Evolutionary conservation across 139 green algal genomes (phyloP).

Genomic region (Diplosphaera chodatii): DNA sequence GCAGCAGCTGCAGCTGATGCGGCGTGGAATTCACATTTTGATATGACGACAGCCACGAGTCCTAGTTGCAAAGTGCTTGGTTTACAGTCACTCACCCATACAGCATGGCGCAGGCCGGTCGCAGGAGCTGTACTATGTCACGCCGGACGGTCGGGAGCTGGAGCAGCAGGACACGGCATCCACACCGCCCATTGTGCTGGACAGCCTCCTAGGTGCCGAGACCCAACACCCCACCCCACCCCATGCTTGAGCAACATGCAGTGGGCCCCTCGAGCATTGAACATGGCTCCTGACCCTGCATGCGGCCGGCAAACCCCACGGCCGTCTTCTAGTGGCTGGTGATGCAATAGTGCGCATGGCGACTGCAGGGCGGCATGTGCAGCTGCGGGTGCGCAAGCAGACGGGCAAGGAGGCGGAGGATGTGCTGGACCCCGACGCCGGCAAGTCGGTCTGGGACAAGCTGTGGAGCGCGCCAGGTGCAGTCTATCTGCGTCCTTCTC

Average conservation of each 20-base stretch:
- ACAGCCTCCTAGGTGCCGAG: neutral
- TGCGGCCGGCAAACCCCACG: no score
- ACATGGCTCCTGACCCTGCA: no score
- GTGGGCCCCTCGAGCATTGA: no score
- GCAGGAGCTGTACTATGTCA: constrained; percentile 27
- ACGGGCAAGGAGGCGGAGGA: constrained; percentile 62
- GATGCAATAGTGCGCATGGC: no score
- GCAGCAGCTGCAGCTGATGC: no score
- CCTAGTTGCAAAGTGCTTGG: no score
- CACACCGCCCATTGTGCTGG: neutral
- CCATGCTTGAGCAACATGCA: no score
- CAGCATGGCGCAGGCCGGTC: constrained; percentile 1
- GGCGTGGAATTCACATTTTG: no score
- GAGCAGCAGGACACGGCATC: neutral
- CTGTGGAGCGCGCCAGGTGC: neutral
- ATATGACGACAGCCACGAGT: no score
- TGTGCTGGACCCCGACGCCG: constrained; percentile 49
- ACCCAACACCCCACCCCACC: no score
- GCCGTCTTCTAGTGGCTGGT: neutral
- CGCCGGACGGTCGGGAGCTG: neutral
- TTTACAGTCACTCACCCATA: no score
- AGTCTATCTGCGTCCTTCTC: no score
- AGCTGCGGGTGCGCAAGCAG: constrained; percentile 71
- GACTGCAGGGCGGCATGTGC: constrained; percentile 55
- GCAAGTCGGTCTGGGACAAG: constrained; percentile 19